Evolutionary conservation across 2,329 filamentous ascomycete species (phyloP), one percentile per base, ranked within the genome.

Genomic region (Dactylonectria macrodidyma): DNA sequence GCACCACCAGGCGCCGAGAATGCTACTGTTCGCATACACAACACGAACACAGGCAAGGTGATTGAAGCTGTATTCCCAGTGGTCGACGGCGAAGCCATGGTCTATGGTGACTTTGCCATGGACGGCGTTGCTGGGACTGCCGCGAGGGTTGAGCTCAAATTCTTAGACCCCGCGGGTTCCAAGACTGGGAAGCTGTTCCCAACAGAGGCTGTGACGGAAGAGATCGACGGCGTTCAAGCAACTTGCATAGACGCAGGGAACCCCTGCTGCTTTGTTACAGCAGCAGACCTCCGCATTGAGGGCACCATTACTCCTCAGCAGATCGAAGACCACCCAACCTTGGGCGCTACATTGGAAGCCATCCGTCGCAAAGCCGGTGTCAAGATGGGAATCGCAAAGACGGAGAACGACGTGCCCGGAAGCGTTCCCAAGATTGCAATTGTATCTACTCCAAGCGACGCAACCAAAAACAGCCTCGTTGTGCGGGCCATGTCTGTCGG

Each of bases 11-110:
- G 34, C 3, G 75, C 78, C 10, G 74, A 74, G 4, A 65, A 75
- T 16, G 78, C 81, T 5, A 85, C 80, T 0, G 86, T 93, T 7
- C 83, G 85, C 62, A 88, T 93, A 44, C 84, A 85, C 74, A 93
- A 93, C 76, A 92, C 90, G 3, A 93, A 93, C 72, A 93, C 91
- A 0, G 81, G 81, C 3, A 92, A 92, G 74, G 77, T 89, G 24
- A 88, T 92, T 62, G 79, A 86, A 52, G 82, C 87, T 0, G 85
- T 80, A 0, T 91, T 91, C 70, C 79, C 83, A 0, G 81, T 89
- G 1, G 72, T 80, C 0, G 82, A 82, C 5, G 83, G 67, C 16
- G 64, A 69, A 44, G 67, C 67, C 11, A 59, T 61, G 7, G 60
- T 61, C 80, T 0, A 83, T 3, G 89, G 89, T 0, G 81, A 86